These are phyloP conservation scores for Phytophthora gonapodyides DNA, from an alignment of 352 stramenopile genomes.

Conservation along the genomic window DNA sequence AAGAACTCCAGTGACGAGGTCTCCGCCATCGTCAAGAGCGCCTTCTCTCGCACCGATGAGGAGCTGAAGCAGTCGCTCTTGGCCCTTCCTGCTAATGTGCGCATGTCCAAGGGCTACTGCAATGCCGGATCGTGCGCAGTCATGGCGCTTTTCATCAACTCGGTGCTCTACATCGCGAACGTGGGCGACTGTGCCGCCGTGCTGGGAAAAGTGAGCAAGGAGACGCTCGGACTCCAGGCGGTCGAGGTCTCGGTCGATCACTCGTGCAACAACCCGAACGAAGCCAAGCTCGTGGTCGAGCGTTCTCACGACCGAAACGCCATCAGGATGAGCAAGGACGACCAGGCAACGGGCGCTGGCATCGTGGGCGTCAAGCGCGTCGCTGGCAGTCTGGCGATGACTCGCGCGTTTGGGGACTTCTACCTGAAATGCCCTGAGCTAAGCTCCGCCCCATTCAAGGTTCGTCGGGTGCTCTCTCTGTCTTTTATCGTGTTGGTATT, in stretches of 20 bases:
- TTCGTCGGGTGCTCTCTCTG: slow-evolving; percentile 10
- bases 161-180: slow-evolving; percentile 86
- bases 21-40: slow-evolving; percentile 30
- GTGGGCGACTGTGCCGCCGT: slow-evolving; percentile 92
- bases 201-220: slow-evolving; percentile 65
- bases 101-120: slow-evolving; percentile 69
- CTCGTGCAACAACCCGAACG: slow-evolving; percentile 59
- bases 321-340: slow-evolving; percentile 92
- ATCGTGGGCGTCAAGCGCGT: slow-evolving; percentile 90
- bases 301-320: slow-evolving; percentile 75
- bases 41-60: slow-evolving; percentile 61
- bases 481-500: background rate
- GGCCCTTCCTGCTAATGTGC: slow-evolving; percentile 39
- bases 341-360: slow-evolving; percentile 71
- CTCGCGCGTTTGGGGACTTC: slow-evolving; percentile 91
- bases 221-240: slow-evolving; percentile 34
- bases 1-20: slow-evolving; percentile 42
- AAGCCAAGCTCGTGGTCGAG: slow-evolving; percentile 61
- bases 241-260: slow-evolving; percentile 60
- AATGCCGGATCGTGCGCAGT: slow-evolving; percentile 74
- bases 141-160: slow-evolving; percentile 62
- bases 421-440: slow-evolving; percentile 93
- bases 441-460: slow-evolving; percentile 92
- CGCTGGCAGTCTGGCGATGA: slow-evolving; percentile 91
- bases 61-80: slow-evolving; percentile 62